Percentiles rank a stretch among this genome's conserved stretches.
These are phyloP conservation scores for Capsella bursapastoris DNA, from an alignment of 345 rosid species.

Conservation along the genomic window DNA sequence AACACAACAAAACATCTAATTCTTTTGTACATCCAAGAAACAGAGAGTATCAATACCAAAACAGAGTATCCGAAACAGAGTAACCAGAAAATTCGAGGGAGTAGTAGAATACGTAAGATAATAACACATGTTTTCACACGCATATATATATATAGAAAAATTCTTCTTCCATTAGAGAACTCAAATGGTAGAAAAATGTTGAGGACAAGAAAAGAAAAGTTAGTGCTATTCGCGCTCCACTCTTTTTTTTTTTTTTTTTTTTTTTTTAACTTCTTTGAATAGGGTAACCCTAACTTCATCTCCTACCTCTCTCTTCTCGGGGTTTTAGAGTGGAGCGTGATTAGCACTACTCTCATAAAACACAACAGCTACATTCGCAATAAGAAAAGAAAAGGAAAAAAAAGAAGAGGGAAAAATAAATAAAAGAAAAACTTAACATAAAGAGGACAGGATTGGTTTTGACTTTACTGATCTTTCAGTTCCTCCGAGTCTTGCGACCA, in stretches of 20 bases:
- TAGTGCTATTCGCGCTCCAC: conserved; percentile 68
- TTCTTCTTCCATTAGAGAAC: conserved; percentile 47
- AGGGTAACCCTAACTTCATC: conserved; percentile 38
- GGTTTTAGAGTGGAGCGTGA: conserved; percentile 59
- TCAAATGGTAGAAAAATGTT: conserved; percentile 41
- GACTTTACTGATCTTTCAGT: conserved; percentile 49
- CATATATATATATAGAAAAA: conserved; percentile 25
- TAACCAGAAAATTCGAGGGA: too few species aligned
- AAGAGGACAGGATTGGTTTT: conserved; percentile 1
- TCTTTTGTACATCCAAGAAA: conserved; percentile 19
- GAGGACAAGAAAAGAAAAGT: conserved; percentile 34
- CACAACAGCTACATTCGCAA: conserved; percentile 30
- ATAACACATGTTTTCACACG: conserved; percentile 36
- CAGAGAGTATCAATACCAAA: neutral
- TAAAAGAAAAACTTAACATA: conserved; percentile 1
- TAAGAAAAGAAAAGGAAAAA: neutral
- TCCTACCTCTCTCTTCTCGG: conserved; percentile 28
- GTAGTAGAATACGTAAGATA: conserved; percentile 19
- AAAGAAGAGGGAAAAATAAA: neutral
- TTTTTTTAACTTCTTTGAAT: neutral
- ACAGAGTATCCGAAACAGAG: neutral
- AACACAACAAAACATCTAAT: conserved; percentile 19
- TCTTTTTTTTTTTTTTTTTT: neutral
- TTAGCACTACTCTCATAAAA: conserved; percentile 58
- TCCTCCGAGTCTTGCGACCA: conserved; percentile 41